Evolutionary conservation across 2,329 filamentous ascomycete species (phyloP), one percentile per base, ranked within the genome.

Genomic region (Exophiala xenobiotica): DNA sequence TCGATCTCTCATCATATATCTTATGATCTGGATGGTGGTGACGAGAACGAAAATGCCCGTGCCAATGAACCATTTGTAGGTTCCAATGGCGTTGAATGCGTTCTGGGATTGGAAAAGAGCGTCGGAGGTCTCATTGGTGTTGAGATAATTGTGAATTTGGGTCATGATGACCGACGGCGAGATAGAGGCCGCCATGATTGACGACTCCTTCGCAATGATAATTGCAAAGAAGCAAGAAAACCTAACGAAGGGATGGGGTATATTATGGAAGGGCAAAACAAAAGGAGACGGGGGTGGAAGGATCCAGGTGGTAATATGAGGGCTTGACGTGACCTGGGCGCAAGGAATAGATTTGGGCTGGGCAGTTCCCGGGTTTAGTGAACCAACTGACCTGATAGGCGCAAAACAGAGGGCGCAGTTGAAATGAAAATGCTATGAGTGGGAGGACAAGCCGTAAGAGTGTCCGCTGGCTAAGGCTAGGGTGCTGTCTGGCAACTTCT

Each of bases 1-100:
- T 24, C 52, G 49, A 44, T 62, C 60, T 35, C 54, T 47, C n/a
- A 58, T 52, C 44, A 50, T 48, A 50, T 62, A 62, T 38, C 55
- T 56, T 49, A 99, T 55, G 24, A 61, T 31, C 40, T 60, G 60
- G 31, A 60, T 56, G 6, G 51, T 33, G 24, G 56, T 53, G 8
- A 60, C 56, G 9, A 62, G 54, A 37, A 58, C 40, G 42, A 62
- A 62, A 46, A 62, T 59, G 38, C 43, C 52, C 16, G 53, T 62
- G 19, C 60, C 60, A 46, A 62, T 62, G 52, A 61, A 58, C 60
- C 60, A 62, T 40, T 62, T 62, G 60, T 62, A 59, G 45, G 56
- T 61, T 3, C 56, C 56, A 43, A 62, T 59, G 46, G 53, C 56
- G 27, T 54, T 57, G 31, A 58, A 49, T 6, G 57, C 60, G 22